A percentile compares a stretch with the other conserved stretches of the same genome.
Evolutionary conservation across 1,284 basidiomycete species (phyloP).

Genomic region (Cutaneotrichosporon sp.): DNA sequence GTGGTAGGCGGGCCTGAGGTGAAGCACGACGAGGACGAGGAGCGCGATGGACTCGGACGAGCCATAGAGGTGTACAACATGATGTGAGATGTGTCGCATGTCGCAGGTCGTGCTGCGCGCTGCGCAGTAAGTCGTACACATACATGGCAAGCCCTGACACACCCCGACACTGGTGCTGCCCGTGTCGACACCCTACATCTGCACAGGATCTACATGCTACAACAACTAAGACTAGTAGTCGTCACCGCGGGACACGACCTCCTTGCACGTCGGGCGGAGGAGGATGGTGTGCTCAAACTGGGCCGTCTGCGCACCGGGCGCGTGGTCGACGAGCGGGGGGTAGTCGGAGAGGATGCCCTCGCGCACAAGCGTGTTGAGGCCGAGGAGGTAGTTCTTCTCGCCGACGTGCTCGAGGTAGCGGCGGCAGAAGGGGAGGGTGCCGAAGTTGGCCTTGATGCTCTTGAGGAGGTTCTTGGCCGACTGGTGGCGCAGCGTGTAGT

Average conservation of each 20-base stretch:
- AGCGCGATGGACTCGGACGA: neutral
- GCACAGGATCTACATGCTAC: slow-evolving; percentile 7
- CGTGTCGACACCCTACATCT: too few relatives aligned
- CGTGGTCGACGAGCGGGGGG: slow-evolving; percentile 82
- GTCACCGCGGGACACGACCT: slow-evolving; percentile 90
- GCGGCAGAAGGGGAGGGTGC: slow-evolving; percentile 92
- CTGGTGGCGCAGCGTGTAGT: slow-evolving; percentile 61
- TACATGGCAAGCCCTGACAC: too few relatives aligned
- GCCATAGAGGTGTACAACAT: slow-evolving; percentile 4
- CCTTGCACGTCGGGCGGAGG: slow-evolving; percentile 86
- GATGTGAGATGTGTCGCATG: neutral
- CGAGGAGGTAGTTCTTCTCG: slow-evolving; percentile 93
- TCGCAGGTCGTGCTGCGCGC: neutral
- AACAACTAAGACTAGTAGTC: slow-evolving; percentile 65
- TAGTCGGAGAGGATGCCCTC: slow-evolving; percentile 90
- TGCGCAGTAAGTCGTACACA: neutral
- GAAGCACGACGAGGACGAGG: neutral
- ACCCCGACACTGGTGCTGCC: too few relatives aligned
- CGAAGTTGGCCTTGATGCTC: slow-evolving; percentile 91
- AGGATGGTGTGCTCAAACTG: slow-evolving; percentile 96
- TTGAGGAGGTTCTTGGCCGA: slow-evolving; percentile 83
- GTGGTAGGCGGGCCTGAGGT: too few relatives aligned
- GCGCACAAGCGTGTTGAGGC: slow-evolving; percentile 83
- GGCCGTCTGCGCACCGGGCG: slow-evolving; percentile 77
- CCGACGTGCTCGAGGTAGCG: slow-evolving; percentile 90